phyloP scores from a whole-genome alignment of 306 rosid species.

The Pterocarpus macrocarpus region DNA sequence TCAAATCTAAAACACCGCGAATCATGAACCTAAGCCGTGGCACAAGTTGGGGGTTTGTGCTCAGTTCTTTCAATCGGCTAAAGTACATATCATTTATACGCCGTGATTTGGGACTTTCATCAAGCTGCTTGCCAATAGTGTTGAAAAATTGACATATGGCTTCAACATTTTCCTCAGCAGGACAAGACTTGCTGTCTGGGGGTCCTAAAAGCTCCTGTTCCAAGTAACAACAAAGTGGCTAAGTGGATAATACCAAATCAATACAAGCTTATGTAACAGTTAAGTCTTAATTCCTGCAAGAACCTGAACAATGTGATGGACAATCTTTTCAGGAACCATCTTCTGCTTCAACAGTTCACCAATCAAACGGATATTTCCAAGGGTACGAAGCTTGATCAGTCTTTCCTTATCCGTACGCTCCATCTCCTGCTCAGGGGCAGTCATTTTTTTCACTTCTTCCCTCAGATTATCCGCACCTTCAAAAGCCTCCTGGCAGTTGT shows the following conservation, averaged over 20 bases:
- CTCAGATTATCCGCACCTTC: constrained; percentile 89
- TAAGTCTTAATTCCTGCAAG: constrained; percentile 40
- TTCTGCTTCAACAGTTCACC: constrained; percentile 99
- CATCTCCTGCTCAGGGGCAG: constrained; percentile 84
- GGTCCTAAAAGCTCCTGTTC: constrained; percentile 90
- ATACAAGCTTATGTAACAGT: background rate
- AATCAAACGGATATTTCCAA: constrained; percentile 93
- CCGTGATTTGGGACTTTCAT: constrained; percentile 76
- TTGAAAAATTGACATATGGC: constrained; percentile 93
- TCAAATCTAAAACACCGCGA: constrained; percentile 84
- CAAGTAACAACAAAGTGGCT: constrained; percentile 38
- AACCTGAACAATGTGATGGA: constrained; percentile 97
- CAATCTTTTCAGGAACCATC: constrained; percentile 97
- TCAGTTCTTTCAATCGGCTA: constrained; percentile 76
- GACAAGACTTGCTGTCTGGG: constrained; percentile 76
- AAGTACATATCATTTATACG: constrained; percentile 86
- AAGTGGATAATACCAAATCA: constrained; percentile 24
- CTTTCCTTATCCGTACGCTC: constrained; percentile 90
- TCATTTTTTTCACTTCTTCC: constrained; percentile 86
- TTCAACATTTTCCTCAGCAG: constrained; percentile 98
- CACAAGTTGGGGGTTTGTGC: constrained; percentile 75
- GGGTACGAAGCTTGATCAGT: constrained; percentile 85
- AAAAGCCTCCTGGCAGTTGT: constrained; percentile 97
- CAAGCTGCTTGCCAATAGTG: constrained; percentile 99
- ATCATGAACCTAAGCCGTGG: constrained; percentile 91